Evolutionary conservation across 148 eudicot species (phyloP).

Genomic region (Vaccinium darrowii): DNA sequence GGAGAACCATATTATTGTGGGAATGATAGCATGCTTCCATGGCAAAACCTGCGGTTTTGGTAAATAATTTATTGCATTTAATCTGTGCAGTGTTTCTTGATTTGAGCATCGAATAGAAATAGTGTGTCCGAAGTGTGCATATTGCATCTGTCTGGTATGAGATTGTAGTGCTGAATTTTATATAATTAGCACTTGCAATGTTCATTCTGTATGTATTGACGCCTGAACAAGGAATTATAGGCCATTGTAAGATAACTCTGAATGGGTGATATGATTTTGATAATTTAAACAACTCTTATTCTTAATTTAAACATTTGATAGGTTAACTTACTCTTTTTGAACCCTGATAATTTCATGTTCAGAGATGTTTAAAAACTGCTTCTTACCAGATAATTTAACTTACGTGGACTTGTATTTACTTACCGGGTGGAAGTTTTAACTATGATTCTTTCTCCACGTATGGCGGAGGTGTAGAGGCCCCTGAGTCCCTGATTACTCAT

Average conservation of each 20-base stretch:
- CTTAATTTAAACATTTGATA: neutral
- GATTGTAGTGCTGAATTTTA: constrained; percentile 2
- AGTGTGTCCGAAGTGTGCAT: neutral
- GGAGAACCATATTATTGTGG: too few relatives aligned
- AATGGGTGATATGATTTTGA: neutral
- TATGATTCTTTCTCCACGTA: neutral
- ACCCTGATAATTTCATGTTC: neutral
- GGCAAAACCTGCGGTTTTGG: constrained; percentile 94
- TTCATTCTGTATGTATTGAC: neutral
- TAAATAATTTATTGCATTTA: constrained; percentile 22
- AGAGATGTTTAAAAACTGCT: neutral
- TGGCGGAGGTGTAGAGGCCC: neutral
- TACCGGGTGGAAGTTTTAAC: neutral
- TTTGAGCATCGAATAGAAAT: neutral
- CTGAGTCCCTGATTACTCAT: neutral
- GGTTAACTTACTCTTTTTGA: neutral
- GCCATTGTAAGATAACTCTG: neutral
- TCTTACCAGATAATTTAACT: neutral
- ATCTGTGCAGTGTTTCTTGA: neutral
- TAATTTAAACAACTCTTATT: neutral
- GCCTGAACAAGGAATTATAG: neutral
- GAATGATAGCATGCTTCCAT: constrained; percentile 68
- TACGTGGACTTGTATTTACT: neutral
- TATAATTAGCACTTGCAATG: neutral
- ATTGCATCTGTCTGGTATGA: neutral